A percentile compares a stretch with the other conserved stretches of the same genome.
These are phyloP conservation scores for Fusarium sp. DNA, from an alignment of 2,329 filamentous ascomycete species.

Conservation along the genomic window DNA sequence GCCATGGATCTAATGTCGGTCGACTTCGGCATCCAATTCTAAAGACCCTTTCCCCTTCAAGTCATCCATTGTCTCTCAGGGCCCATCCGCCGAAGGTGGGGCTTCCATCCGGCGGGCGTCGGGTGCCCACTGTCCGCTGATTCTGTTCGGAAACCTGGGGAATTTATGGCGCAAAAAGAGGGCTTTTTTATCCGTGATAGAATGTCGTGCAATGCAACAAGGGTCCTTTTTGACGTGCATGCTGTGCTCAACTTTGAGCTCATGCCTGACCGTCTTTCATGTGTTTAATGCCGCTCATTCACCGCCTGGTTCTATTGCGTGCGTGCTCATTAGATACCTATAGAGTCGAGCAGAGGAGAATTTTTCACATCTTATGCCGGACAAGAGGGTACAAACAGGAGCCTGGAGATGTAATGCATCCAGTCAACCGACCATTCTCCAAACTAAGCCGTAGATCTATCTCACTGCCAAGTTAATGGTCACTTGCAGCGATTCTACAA, in stretches of 20 bases:
- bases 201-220: slow-evolving; percentile 22
- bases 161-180: slow-evolving; percentile 15
- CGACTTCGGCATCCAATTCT: neutral
- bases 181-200: neutral
- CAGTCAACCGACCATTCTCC: neutral
- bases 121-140: neutral
- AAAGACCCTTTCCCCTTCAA: neutral
- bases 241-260: slow-evolving; percentile 24
- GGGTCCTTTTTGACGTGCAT: slow-evolving; percentile 21
- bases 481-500: slow-evolving; percentile 15
- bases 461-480: slow-evolving; percentile 16
- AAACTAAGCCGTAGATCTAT: slow-evolving; percentile 13
- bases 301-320: slow-evolving; percentile 24
- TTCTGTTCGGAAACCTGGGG: slow-evolving; percentile 32
- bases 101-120: neutral
- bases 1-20: neutral
- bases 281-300: slow-evolving; percentile 30
- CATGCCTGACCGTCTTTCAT: slow-evolving; percentile 36
- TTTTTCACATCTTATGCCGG: slow-evolving; percentile 2
- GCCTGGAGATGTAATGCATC: neutral
- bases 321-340: slow-evolving; percentile 3
- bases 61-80: neutral
- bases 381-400: neutral
- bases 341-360: neutral
- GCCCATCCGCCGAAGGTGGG: neutral